Evolutionary conservation across 345 rosid genomes (phyloP), one percentile per base, ranked within the genome.

Genomic region (Moricandia moricandioides): DNA sequence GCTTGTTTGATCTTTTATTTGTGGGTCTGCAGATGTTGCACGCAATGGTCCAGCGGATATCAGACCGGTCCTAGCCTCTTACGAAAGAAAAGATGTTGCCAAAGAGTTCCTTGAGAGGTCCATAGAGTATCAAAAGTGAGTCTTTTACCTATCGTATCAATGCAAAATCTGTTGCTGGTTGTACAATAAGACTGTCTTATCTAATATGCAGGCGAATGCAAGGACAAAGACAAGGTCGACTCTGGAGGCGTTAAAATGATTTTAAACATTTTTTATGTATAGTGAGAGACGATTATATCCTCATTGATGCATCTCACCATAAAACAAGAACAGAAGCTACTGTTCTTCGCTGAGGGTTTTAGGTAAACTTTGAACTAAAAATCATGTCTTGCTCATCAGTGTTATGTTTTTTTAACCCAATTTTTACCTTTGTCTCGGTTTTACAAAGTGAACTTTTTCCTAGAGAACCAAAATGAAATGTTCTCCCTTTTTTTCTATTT

Each of bases 71-170:
- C 76, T 96, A 45, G 80, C 86, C 27, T 88, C 96, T 62, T 92
- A 84, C 55, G 91, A 91, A 59, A 89, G 88, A 75, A 83, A 88
- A 52, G 97, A 96, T 72, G 69, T 96, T 63, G 87, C 91, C 2
- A 84, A 85, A 75, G 98, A 92, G 86, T 96, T 96, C 84, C 79
- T 90, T 33, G 97, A 91, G 70, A 93, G 98, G 27, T 89, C 97
- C 35, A 78, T 83, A 78, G 96, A 90, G 47, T 85, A 89, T 82
- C 96, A 92, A 63, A 87, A 82, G 99, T 92, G 61, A 79, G 78
- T 73, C 10, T 12, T 67, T 65, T 9, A 26, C 17, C 43, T 54
- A 8, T 47, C 1, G n/a, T 62, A 39, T 29, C 59, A 8, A 13
- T 70, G 34, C 24, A 11, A 40, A 43, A 68, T 47, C 16, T 61